phyloP scores from a whole-genome alignment of 225 moss, liverwort and hornwort species.

The Pleurozium schreberi region DNA sequence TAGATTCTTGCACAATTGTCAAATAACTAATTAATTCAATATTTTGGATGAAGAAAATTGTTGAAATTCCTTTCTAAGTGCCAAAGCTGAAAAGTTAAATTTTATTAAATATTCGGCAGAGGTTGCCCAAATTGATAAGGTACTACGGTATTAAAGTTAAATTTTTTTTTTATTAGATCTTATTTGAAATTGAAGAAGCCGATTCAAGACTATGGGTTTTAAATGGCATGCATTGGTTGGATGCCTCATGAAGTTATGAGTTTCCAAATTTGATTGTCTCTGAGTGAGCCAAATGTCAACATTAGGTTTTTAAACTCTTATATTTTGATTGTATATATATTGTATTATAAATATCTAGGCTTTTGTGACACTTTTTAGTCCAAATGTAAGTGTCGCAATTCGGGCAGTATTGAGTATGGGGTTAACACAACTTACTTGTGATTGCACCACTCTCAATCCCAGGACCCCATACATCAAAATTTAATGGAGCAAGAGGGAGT shows the following conservation, averaged over 20 bases:
- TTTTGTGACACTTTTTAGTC: not conserved
- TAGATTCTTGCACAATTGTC: too few species aligned
- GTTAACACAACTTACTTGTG: not conserved
- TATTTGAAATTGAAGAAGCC: accelerated
- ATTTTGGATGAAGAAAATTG: too few species aligned
- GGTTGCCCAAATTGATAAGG: too few species aligned
- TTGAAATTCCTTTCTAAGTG: too few species aligned
- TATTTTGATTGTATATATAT: too few species aligned
- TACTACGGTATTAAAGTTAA: too few species aligned
- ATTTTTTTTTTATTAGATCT: not conserved
- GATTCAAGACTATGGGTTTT: not conserved
- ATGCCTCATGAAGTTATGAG: not conserved
- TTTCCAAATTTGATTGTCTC: not conserved
- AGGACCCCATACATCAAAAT: conserved; percentile 45
- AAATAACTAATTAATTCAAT: too few species aligned
- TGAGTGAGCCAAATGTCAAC: not conserved
- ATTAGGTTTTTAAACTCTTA: not conserved
- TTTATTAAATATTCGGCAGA: too few species aligned
- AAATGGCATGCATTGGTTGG: too few species aligned
- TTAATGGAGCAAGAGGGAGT: conserved; percentile 9
- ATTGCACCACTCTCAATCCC: conserved; percentile 40
- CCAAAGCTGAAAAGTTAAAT: too few species aligned
- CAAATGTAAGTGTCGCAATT: not conserved
- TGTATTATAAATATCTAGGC: not conserved
- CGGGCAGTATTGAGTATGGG: accelerated